phyloP scores from a whole-genome alignment of 495 filamentous ascomycete species.

The Aspergillus olivimuriae region DNA sequence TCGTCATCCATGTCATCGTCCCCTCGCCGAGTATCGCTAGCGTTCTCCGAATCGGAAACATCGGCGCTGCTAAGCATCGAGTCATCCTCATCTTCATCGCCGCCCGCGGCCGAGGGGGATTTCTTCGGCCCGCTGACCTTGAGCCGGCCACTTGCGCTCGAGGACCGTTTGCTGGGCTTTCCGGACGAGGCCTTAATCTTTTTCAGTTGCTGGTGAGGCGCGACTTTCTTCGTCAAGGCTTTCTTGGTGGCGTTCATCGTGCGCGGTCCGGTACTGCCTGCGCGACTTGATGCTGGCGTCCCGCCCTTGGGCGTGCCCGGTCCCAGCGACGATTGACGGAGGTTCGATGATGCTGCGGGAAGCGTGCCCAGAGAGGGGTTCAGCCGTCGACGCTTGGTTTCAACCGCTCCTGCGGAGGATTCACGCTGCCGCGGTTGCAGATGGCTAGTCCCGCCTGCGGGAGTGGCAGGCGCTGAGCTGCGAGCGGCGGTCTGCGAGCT shows the following conservation, averaged over 20 bases:
- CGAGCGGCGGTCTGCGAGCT: slow-evolving; percentile 25
- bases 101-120: slow-evolving; percentile 51
- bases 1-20: slow-evolving; percentile 61
- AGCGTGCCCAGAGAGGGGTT: slow-evolving; percentile 59
- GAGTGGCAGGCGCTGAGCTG: slow-evolving; percentile 60
- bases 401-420: slow-evolving; percentile 66
- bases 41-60: slow-evolving; percentile 42
- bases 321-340: slow-evolving; percentile 76
- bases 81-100: slow-evolving; percentile 62
- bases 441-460: slow-evolving; percentile 54
- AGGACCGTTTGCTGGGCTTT: slow-evolving; percentile 49
- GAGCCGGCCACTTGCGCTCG: slow-evolving; percentile 33
- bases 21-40: slow-evolving; percentile 27
- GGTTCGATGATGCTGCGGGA: slow-evolving; percentile 62
- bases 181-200: slow-evolving; percentile 37
- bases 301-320: slow-evolving; percentile 81
- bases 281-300: slow-evolving; percentile 55
- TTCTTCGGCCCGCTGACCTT: slow-evolving; percentile 46
- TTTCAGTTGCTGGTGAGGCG: slow-evolving; percentile 58
- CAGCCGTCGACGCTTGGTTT: slow-evolving; percentile 67
- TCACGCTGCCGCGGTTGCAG: slow-evolving; percentile 63
- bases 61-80: slow-evolving; percentile 49
- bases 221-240: slow-evolving; percentile 55
- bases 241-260: slow-evolving; percentile 50
- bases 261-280: slow-evolving; percentile 67